Percentiles rank a stretch among this genome's conserved stretches.
phyloP scores from a whole-genome alignment of 805 yeast genomes.

The Peterozyma toletana region DNA sequence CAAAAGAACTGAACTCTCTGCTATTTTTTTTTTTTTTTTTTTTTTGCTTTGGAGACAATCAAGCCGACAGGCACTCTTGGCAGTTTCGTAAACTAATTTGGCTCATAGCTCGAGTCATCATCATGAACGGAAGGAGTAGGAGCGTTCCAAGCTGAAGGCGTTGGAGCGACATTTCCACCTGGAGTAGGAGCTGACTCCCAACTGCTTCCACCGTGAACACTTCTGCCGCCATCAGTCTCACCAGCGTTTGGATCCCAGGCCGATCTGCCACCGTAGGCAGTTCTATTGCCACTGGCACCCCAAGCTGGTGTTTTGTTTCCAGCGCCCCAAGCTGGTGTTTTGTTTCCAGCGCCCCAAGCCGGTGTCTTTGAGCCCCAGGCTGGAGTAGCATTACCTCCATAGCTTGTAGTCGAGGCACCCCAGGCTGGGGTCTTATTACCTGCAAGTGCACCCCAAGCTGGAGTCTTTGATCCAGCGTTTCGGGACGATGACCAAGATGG shows the following conservation, averaged over 20 bases:
- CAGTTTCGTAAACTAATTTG: neutral
- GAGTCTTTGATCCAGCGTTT: constrained; percentile 28
- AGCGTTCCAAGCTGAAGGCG: constrained; percentile 38
- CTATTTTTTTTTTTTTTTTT: no score
- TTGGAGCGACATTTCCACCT: constrained; percentile 18
- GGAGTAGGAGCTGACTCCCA: constrained; percentile 35
- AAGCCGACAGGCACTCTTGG: no score
- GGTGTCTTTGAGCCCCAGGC: constrained; percentile 25
- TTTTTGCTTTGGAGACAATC: no score
- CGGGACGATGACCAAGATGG: constrained; percentile 26
- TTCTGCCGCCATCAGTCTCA: constrained; percentile 14
- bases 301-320: constrained; percentile 38
- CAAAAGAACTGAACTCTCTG: no score
- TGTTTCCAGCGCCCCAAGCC: constrained; percentile 29
- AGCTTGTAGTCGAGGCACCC: constrained; percentile 26
- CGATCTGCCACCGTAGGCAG: constrained; percentile 32
- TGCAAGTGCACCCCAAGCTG: constrained; percentile 26
- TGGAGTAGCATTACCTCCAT: constrained; percentile 17
- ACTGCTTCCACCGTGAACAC: constrained; percentile 26
- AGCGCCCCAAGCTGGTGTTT: constrained; percentile 49
- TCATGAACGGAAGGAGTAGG: constrained; percentile 33
- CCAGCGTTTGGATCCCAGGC: constrained; percentile 28
- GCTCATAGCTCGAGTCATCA: constrained; percentile 10
- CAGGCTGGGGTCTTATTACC: constrained; percentile 52
- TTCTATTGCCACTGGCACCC: constrained; percentile 33